A percentile compares a stretch with the other conserved stretches of the same genome.
These are phyloP conservation scores for Trichoderma pleuroti DNA, from an alignment of 2,329 filamentous ascomycete species.

Conservation along the genomic window DNA sequence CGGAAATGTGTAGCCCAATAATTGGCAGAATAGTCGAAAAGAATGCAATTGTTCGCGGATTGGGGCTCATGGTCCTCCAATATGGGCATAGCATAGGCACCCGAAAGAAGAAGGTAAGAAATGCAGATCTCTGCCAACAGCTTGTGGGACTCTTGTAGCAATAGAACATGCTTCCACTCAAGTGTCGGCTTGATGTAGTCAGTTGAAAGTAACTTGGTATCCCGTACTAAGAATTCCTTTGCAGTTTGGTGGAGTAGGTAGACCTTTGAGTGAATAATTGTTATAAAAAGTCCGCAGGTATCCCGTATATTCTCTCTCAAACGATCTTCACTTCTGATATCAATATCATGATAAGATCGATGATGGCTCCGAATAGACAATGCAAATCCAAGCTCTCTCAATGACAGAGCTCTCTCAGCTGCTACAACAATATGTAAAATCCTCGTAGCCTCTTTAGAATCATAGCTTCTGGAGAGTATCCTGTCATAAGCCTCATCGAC, in stretches of 20 bases:
- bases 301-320: conserved; percentile 23
- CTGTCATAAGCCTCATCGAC: background rate
- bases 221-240: conserved; percentile 24
- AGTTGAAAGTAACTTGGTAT: background rate
- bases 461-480: conserved; percentile 15
- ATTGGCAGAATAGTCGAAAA: conserved; percentile 20
- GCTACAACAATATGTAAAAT: conserved; percentile 27
- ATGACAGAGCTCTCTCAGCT: conserved; percentile 24
- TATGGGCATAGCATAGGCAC: background rate
- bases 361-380: conserved; percentile 19
- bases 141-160: conserved; percentile 15
- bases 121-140: conserved; percentile 22
- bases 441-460: conserved; percentile 18
- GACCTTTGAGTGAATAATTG: conserved; percentile 19
- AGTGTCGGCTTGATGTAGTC: background rate
- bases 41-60: background rate
- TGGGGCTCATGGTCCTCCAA: background rate
- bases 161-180: conserved; percentile 15
- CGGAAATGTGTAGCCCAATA: conserved; percentile 21
- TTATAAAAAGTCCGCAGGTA: conserved; percentile 33
- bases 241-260: conserved; percentile 27
- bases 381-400: conserved; percentile 25
- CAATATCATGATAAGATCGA: conserved; percentile 14
- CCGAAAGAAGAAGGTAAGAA: conserved; percentile 3
- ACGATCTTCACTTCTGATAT: background rate